phyloP scores from a whole-genome alignment of 2,329 filamentous ascomycete species.

The Drechslerella dactyloides region DNA sequence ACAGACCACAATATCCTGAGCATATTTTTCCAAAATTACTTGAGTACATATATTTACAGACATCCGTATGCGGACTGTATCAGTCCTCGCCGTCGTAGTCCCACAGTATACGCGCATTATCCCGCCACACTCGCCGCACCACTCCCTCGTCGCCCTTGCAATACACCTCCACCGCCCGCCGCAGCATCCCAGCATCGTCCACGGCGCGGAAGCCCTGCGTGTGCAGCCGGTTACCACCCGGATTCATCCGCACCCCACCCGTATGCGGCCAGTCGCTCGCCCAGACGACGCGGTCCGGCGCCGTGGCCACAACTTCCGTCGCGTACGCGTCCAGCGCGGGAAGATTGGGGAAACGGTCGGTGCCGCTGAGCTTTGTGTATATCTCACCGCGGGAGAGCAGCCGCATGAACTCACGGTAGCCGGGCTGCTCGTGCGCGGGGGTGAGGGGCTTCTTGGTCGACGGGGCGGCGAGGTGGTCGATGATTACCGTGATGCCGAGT shows the following conservation, averaged over 20 bases:
- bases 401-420: conserved; percentile 52
- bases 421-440: conserved; percentile 40
- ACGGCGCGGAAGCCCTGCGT: conserved; percentile 52
- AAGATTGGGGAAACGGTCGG: conserved; percentile 53
- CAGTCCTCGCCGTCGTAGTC: conserved; percentile 39
- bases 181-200: conserved; percentile 48
- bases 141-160: conserved; percentile 51
- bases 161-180: conserved; percentile 27
- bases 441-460: conserved; percentile 19
- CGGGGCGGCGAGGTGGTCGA: conserved; percentile 55
- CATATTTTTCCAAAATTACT: background rate
- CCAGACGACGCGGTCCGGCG: conserved; percentile 53
- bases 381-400: conserved; percentile 50
- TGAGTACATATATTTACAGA: too few relatives aligned
- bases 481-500: conserved; percentile 54
- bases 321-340: conserved; percentile 52
- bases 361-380: conserved; percentile 55
- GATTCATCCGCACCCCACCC: conserved; percentile 52
- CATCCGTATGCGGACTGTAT: background rate
- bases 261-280: conserved; percentile 54
- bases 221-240: conserved; percentile 50
- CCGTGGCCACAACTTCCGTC: conserved; percentile 51
- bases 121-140: conserved; percentile 52
- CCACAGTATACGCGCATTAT: conserved; percentile 53
- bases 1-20: too few relatives aligned